Evolutionary conservation across 345 rosid genomes (phyloP), one percentile per base, ranked within the genome.

Genomic region (Garcia nutans): DNA sequence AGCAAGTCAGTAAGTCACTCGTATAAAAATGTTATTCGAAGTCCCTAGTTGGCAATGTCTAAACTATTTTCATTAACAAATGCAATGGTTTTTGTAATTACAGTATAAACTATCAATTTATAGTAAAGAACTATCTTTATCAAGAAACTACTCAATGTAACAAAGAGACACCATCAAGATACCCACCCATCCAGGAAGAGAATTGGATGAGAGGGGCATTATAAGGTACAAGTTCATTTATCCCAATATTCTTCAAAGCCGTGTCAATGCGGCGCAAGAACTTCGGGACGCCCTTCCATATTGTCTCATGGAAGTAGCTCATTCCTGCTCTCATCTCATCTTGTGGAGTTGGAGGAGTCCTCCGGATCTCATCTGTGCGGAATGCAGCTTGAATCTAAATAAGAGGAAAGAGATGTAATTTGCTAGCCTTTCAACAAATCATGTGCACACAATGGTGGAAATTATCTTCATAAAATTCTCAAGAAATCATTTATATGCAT

Each of bases 111-210:
- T 31, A 24, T 72, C 31, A 28, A 60, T 41, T 59, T 22, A 44
- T 15, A 10, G 49, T 20, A 19, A 61, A 42, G 19, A 58, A 41
- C 49, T 20, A n/a, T 17, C 24, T 19, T 20, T 7, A 26, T 55
- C 24, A 24, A 6, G 49, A 15, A 45, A 68, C 41, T 10, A 22
- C 41, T 42, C 26, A 10, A 68, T 20, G 44, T 28, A 59, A 76
- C 44, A 80, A 62, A 74, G 71, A 74, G 73, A 70, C 74, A 96
- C 99, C 99, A 84, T 96, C 99, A 74, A 98, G 99, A 80, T 96
- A 98, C 59, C 99, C 99, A 26, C 99, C 99, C 99, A 96, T 96
- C 99, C 98, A 96, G 22, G 99, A 96, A 70, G 99, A 93, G 84
- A 96, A 96, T 67, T 96, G 99, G 76, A 96, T 96, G 33, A 96